A percentile compares a stretch with the other conserved stretches of the same genome.
Evolutionary conservation across 2,329 filamentous ascomycete genomes (phyloP).

Genomic region (Paraphaeosphaeria minitans): DNA sequence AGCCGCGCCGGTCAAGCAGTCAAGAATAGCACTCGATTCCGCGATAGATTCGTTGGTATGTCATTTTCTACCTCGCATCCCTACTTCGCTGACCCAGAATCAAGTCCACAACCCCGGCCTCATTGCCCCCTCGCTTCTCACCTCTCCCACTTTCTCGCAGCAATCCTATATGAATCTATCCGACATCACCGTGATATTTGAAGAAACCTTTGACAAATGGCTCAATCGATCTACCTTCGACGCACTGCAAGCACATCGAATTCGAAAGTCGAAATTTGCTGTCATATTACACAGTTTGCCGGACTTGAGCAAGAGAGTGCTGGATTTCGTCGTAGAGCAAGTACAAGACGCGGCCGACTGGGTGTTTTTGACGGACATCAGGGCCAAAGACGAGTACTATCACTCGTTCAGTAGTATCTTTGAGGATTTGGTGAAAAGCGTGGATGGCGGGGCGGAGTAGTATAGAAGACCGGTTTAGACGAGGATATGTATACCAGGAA

Average conservation of each 20-base stretch:
- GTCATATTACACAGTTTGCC: constrained; percentile 37
- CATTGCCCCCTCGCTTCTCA: constrained; percentile 23
- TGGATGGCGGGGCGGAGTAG: constrained; percentile 20
- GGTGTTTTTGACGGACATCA: constrained; percentile 34
- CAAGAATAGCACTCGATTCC: constrained; percentile 27
- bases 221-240: constrained; percentile 28
- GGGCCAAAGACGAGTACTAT: constrained; percentile 33
- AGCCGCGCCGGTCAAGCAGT: constrained; percentile 26
- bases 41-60: constrained; percentile 33
- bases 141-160: constrained; percentile 20
- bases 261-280: constrained; percentile 29
- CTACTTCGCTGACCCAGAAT: neutral
- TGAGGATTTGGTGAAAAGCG: constrained; percentile 25
- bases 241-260: constrained; percentile 24
- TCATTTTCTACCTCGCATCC: neutral
- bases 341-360: constrained; percentile 37
- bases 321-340: constrained; percentile 37
- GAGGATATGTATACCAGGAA: neutral
- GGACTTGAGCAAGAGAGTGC: constrained; percentile 25
- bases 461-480: neutral
- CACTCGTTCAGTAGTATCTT: constrained; percentile 35
- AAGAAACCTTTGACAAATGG: constrained; percentile 39
- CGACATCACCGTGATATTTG: constrained; percentile 40
- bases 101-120: constrained; percentile 39
- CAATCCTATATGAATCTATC: constrained; percentile 38